Evolutionary conservation across 768 basidiomycete genomes (phyloP), one percentile per base, ranked within the genome.

Genomic region (Lyophyllum decastes): DNA sequence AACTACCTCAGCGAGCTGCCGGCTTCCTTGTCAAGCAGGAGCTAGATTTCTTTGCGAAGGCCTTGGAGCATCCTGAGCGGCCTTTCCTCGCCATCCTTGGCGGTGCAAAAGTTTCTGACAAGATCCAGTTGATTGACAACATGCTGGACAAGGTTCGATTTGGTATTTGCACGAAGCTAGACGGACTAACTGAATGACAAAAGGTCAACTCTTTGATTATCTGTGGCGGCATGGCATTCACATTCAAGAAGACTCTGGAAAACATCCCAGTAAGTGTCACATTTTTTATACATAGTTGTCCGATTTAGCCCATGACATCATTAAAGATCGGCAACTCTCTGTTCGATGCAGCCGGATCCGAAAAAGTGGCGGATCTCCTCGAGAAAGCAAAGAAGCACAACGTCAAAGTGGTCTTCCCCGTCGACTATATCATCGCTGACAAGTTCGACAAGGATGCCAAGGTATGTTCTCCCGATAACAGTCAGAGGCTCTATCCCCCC

Each of bases 21-120:
- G 96, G 96, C 24, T 95, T 97, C 81, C 83, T 99, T 60, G 90
- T 99, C 81, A 97, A 95, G 79, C 98, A 98, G 76, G 96, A 99
- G 74, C 87, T 99, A 65, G 95, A 98, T 66, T 99, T 88, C 81
- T 98, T 99, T 73, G 94, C 96, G 47, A 99, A 98, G 76, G 96
- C 94, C 54, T 84, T 99, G 27, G 96, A 99, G 72, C 87, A 81
- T 64, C 96, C 96, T 19, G 94, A 96, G 66, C 79, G 91, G 41
- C 96, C 96, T 14, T 99, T 99, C 89, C 83, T 99, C 52, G 96
- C 95, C 49, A 99, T 98, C 70, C 88, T 98, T 55, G 96, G 96
- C 65, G 96, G 96, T 69, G 96, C 96, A 54, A 99, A 99, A 78
- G 94, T 99, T 46, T 96, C 94, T 17, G 96, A 99, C 78, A 99